Percentiles rank a stretch among this genome's conserved stretches.
Conservation (phyloP, 108 stramenopile genomes). For the Cyclotella sp. region DNA sequence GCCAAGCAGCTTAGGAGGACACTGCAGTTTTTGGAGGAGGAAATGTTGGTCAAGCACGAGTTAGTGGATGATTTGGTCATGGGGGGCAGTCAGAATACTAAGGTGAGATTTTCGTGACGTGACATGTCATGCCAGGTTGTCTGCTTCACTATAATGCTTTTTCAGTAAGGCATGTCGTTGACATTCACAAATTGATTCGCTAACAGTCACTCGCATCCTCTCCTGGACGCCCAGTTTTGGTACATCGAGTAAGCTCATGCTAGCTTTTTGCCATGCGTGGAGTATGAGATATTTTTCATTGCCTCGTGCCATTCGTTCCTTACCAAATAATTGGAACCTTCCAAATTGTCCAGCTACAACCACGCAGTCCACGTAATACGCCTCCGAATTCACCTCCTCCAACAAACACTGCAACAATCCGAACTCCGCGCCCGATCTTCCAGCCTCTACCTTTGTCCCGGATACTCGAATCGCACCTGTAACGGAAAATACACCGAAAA, state of each 20-base stretch:
- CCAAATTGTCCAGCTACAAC: slow-evolving; percentile 44
- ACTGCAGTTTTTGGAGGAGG: slow-evolving; percentile 82
- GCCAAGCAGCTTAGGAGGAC: slow-evolving; percentile 80
- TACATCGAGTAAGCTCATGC: slow-evolving; percentile 66
- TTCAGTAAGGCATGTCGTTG: neutral
- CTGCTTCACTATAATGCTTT: neutral
- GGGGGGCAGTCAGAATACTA: slow-evolving; percentile 87
- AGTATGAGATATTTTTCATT: neutral
- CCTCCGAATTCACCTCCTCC: slow-evolving; percentile 77
- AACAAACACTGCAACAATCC: slow-evolving; percentile 70
- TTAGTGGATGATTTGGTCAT: slow-evolving; percentile 87
- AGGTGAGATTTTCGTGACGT: slow-evolving; percentile 80
- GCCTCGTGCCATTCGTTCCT: neutral
- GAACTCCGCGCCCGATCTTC: slow-evolving; percentile 75
- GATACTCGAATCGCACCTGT: slow-evolving; percentile 74
- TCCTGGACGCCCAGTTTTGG: slow-evolving; percentile 12
- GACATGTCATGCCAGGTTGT: slow-evolving; percentile 6
- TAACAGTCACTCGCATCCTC: neutral
- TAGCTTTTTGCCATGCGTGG: neutral
- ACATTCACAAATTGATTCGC: neutral
- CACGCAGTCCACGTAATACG: slow-evolving; percentile 89
- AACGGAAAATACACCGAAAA: slow-evolving; percentile 88
- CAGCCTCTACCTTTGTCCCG: slow-evolving; percentile 84
- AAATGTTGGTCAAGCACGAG: slow-evolving; percentile 86
- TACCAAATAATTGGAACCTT: neutral